These are phyloP conservation scores for Diplodia intermedia DNA, from an alignment of 2,329 filamentous ascomycete genomes.

Conservation along the genomic window DNA sequence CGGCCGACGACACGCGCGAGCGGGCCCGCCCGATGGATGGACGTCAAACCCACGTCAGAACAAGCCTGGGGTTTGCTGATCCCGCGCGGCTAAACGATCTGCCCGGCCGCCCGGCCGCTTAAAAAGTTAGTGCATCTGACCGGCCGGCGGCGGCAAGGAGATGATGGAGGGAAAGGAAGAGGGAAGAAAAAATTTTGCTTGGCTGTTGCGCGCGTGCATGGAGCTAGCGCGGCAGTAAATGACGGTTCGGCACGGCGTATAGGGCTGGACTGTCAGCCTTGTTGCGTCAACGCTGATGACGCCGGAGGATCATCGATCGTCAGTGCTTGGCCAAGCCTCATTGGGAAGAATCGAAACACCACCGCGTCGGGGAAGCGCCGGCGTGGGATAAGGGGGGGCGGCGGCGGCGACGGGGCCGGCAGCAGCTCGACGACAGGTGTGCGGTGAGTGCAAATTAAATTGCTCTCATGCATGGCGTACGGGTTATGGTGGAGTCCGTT, in stretches of 20 bases:
- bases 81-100: background rate
- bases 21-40: background rate
- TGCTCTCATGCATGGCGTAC: too few relatives aligned
- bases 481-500: background rate
- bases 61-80: background rate
- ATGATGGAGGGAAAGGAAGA: background rate
- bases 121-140: background rate
- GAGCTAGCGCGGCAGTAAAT: background rate
- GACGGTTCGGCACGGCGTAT: slow-evolving; percentile 3
- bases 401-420: too few relatives aligned
- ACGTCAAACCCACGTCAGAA: background rate
- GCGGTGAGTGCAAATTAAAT: too few relatives aligned
- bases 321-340: background rate
- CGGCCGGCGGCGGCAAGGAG: background rate
- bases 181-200: background rate
- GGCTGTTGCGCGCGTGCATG: background rate
- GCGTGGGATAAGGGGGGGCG: too few relatives aligned
- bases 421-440: too few relatives aligned
- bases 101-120: background rate
- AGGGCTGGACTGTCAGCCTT: slow-evolving; percentile 7
- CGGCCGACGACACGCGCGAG: background rate
- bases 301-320: background rate
- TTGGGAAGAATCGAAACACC: background rate
- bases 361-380: background rate
- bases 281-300: background rate